Evolutionary conservation across 2,329 filamentous ascomycete species (phyloP), one percentile per base, ranked within the genome.

Genomic region (Arthroderma sp.): DNA sequence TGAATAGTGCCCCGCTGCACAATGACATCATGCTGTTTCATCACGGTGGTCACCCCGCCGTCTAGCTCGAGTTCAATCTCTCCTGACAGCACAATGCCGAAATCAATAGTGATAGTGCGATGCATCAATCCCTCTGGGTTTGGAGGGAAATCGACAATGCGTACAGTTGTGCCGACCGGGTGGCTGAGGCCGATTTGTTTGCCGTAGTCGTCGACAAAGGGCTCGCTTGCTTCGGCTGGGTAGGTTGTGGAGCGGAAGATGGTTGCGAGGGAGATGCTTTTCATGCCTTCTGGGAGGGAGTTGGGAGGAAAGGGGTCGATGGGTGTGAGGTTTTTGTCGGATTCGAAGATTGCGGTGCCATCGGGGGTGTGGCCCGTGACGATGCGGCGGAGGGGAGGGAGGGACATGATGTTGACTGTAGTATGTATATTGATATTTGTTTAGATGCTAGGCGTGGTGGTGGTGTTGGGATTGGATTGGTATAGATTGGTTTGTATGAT

Each of bases 1-100:
- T 57, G 55, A 10, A 57, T 56, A n/a, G 55, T 57, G 32, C 52
- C 52, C 7, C 55, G 48, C 44, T 59, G 57, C n/a, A 61, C 55
- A 11, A 54, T 55, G 28, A 59, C 45, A 43, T 60, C 58, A 11
- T 54, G 53, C 45, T 52, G 45, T 37, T 48, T 53, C 46, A 59
- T 36, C 22, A 43, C 50, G 29, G 50, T 58, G 46, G 53, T 55
- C 6, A 51, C 50, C 6, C 55, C 57, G 41, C 57, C 52, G 36
- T 60, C 58, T 40, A 61, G 48, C 32, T 58, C 50, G 40, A 58
- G 36, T 47, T 53, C 48, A 27, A 61, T 53, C 31, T 53, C 53
- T 1, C 57, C 58, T 9, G 53, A 48, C 29, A 61, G 49, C 9
- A 61, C 52, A n/a, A 61, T 50, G 5, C 53, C 58, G 45, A 59